Evolutionary conservation across 371 early-diverging fungal species (phyloP), one percentile per base, ranked within the genome.

Genomic region (Syncephalastrum sp.): DNA sequence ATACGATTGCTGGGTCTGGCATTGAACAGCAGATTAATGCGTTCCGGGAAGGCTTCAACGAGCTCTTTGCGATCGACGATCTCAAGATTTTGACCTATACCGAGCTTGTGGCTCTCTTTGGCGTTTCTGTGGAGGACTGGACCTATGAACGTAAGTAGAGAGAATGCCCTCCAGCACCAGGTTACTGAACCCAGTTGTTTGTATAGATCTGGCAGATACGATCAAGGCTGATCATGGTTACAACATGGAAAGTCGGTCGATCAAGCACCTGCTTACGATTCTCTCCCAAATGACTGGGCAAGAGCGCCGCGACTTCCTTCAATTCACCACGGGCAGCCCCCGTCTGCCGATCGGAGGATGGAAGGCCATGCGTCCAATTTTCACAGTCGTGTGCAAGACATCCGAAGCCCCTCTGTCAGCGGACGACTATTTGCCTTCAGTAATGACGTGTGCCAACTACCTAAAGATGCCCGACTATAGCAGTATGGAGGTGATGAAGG

Each of bases 381-480:
- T 97, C 45, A 95, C 94, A 0, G 91, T 97, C 5, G 96, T 95
- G 2, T 79, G 92, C 56, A 93, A 92, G 61, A 74, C 77, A 4
- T 80, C 78, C 42, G 90, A 87, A 61, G 67, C 82, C 3, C 82
- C 86, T 1, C 63, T 86, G 41, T 77, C 69, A 19, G 74, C 94
- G 0, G 94, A 96, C 61, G 88, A 89, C 50, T 92, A 89, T 56
- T 66, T 97, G 58, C 98, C 96, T 7, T 89, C 89, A 16, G 98
- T 96, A 23, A 97, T 96, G 96, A 97, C 98, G 0, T 97, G 98
- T 66, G 92, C 87, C 42, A 95, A 97, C 57, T 94, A 94, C 58
- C 80, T 97, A 52, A 97, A 97, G 74, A 82, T 97, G 68, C 96
- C 96, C 13, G 86, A 85, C 16, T 97, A 96, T 65, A 82, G 91